Base-by-base conservation (phyloP, 768 basidiomycete species). In the Postia placenta region DNA sequence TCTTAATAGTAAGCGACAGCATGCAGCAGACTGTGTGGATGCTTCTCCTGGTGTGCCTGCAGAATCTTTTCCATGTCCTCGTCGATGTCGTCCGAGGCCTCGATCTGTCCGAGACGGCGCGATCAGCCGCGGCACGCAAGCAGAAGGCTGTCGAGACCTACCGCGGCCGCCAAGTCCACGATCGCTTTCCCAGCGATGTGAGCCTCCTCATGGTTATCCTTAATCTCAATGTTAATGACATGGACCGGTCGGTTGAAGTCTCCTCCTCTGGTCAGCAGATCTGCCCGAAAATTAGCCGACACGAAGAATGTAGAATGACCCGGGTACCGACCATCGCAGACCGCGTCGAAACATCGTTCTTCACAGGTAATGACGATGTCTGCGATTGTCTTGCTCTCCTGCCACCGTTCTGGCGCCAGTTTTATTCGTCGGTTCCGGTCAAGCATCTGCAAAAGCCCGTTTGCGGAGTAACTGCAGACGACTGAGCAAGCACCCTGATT, bases 331-430 rank as follows among this genome's bases (percentile, higher is more conserved):
- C 96, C 96, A 66, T 98, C 96, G 63, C 94, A 96, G 17, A 99
- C 96, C 0, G 92, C 88, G 63, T 99, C 96, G 65, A 93, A 99
- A 66, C 96, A 99, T 46, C 95, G 81, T 65, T 99, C 96, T 70
- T 98, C 96, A 65, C 96, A 99, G 4, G 96, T 99, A 61, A 99
- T 93, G 19, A 99, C 96, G 19, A 99, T 76, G 63, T 99, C 96
- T n/a, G 90, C 91, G 7, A 95, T 77, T 1, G 79, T 81, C 61
- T 72, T 86, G 47, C 78, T 88, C 39, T 98, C 94, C 59, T 98
- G 95, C 94, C 94, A 99, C 53, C 94, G 80, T 66, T 99, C 95
- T 39, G 96, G 96, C 6, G 94, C 94, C 9, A 74, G 65, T 65
- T 99, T 99, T 50, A 98, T 80, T 53, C 81, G 80, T 47, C 96